Evolutionary conservation across 148 eudicot genomes (phyloP), one percentile per base, ranked within the genome.

Genomic region (Salicornia ramosissima): DNA sequence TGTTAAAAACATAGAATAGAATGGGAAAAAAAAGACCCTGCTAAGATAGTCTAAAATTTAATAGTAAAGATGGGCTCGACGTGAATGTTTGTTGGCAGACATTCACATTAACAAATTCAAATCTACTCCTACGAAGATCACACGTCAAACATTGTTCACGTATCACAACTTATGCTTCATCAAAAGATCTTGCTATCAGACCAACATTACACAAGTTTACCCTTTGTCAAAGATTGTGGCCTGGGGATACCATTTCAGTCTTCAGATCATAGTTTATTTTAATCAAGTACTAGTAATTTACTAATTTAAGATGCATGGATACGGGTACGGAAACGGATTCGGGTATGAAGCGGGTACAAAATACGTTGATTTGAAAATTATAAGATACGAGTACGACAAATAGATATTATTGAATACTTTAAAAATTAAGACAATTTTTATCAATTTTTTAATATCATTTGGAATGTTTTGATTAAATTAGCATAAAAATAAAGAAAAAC

Each of bases 51-150:
- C 62, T 40, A 67, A 65, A 51, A n/a, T n/a, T 71, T 63, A 69
- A 81, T 57, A 57, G 71, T 69, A 59, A 71, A 80, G 80, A 80
- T 83, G 86, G 84, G 84, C 53, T 81, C 85, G 77, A 86, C 89
- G 88, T 89, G 97, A 86, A 91, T 91, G 95, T 89, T 89, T 84
- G 95, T 86, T 88, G 80, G 82, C 81, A 77, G 80, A 87, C 85
- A 87, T 87, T 83, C 88, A 91, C 88, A 82, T 80, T 79, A 77
- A 84, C 71, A 76, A 58, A 70, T 46, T 15, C 55, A 24, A 59
- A 64, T 69, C 56, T 75, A 40, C 34, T 16, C 50, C 61, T 64
- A 28, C 39, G 40, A 65, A 7, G 10, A 70, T 63, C 49, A 57
- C 33, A 28, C 33, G 54, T 72, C 50, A 77, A 73, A 50, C 19